A percentile compares a stretch with the other conserved stretches of the same genome.
These are phyloP conservation scores for Chondrostereum purpureum DNA, from an alignment of 1,284 basidiomycete genomes.

Conservation along the genomic window DNA sequence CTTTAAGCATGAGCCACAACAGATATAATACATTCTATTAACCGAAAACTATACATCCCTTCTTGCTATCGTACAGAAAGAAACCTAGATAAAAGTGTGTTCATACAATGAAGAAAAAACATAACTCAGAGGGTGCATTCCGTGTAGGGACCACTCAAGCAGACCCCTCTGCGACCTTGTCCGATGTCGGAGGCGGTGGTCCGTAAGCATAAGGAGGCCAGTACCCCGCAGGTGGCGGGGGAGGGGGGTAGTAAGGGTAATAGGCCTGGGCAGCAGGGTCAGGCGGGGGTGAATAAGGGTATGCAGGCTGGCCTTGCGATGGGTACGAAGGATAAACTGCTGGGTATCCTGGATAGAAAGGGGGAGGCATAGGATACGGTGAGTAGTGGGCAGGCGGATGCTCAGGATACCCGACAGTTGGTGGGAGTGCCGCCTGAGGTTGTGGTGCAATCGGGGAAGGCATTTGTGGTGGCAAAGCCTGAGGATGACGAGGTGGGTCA, in stretches of 20 bases:
- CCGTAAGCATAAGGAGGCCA: constrained; percentile 5
- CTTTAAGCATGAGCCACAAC: no score
- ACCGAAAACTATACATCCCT: no score
- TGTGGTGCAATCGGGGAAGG: constrained; percentile 8
- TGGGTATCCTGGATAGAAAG: background rate
- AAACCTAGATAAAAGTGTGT: background rate
- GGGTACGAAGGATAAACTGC: background rate
- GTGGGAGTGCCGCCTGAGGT: background rate
- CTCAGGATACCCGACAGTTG: background rate
- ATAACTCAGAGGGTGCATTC: no score
- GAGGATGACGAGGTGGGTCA: no score
- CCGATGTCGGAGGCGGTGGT: no score
- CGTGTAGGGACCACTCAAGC: no score
- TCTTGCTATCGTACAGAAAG: no score
- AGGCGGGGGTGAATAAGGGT: background rate
- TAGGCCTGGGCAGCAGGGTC: background rate
- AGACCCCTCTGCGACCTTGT: no score
- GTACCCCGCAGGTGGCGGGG: constrained; percentile 1
- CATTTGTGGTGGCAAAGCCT: no score
- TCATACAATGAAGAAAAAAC: background rate
- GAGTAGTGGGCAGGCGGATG: background rate
- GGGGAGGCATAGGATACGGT: background rate
- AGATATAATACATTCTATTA: no score
- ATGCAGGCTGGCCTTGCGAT: background rate
- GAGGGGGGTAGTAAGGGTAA: background rate